Evolutionary conservation across 2,329 filamentous ascomycete species (phyloP).

Genomic region (Monosporascus sp.): DNA sequence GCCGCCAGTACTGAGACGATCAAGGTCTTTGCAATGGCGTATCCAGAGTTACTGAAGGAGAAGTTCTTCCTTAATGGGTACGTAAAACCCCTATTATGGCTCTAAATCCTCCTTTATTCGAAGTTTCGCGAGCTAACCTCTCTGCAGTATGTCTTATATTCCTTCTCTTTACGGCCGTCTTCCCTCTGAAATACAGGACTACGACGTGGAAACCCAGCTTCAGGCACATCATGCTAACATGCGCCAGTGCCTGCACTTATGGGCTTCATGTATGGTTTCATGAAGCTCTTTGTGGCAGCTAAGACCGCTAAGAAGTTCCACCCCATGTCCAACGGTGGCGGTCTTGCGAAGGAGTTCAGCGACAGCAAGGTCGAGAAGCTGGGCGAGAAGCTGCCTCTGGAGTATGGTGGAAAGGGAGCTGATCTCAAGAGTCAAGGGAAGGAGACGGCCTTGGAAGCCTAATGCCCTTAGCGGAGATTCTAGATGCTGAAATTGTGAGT

Average conservation of each 20-base stretch:
- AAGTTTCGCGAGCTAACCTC: not conserved
- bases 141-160: not conserved
- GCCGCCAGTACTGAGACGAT: constrained; percentile 76
- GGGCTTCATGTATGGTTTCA: constrained; percentile 75
- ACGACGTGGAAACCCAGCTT: not conserved
- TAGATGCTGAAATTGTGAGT: not conserved
- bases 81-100: not conserved
- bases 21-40: constrained; percentile 71
- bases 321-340: constrained; percentile 67
- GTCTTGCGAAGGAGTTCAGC: constrained; percentile 55
- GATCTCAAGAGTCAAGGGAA: constrained; percentile 29
- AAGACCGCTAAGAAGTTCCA: constrained; percentile 77
- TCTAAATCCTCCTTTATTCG: too few relatives aligned
- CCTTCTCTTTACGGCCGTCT: not conserved
- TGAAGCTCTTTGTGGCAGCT: constrained; percentile 69
- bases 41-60: constrained; percentile 81
- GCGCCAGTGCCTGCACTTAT: constrained; percentile 69
- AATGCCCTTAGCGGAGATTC: too few relatives aligned
- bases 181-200: not conserved
- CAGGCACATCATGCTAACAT: not conserved
- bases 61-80: constrained; percentile 85
- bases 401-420: constrained; percentile 71
- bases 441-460: constrained; percentile 15
- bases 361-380: constrained; percentile 51
- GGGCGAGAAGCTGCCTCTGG: constrained; percentile 61